Base-by-base conservation (phyloP, 177 flowering plant genomes). In the Tripterygium wilfordii region DNA sequence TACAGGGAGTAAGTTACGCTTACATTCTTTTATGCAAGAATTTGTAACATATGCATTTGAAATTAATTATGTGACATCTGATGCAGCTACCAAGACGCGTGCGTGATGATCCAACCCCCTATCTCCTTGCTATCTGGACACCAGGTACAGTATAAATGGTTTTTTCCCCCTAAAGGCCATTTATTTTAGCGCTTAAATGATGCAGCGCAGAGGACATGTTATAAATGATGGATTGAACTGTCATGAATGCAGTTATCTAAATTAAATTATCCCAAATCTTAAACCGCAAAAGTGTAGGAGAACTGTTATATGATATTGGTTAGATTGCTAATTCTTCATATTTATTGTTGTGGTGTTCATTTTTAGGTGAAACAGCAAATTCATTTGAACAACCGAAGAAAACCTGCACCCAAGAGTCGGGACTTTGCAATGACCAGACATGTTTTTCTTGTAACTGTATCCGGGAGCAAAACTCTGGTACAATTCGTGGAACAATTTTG, bases 1-100 rank as follows among this genome's bases (percentile, higher is more conserved):
- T 88, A 30, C 16, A 36, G 36, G 74, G 53, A 70, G 97, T 86
- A 49, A 70, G 84, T 62, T 16, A 18, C n/a, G n/a, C n/a, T n/a
- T n/a, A 35, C 19, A 33, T 18, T 36, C 42, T 17, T 14, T 20
- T 43, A 42, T 9, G 23, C 2, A 1, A 6, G 15, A 20, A 21
- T 23, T 2, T 25, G 24, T 13, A 22, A 10, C 6, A 25, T 36
- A 49, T 24, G 1, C 0, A 45, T 10, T 40, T 29, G 3, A 12
- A n/a, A 33, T 31, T 19, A 4, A 13, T 13, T 47, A 1, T 15
- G 14, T 13, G 29, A 3, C 42, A 26, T 15, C 43, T 42, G 16
- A 27, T 45, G n/a, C 57, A 78, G 80, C 28, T 65, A 6, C 62
- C 46, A 3, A 27, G 17, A 26, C 56, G 69, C 22, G 76, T 62